Conservation (phyloP, 345 rosid species). For the Syzygium jambos region DNA sequence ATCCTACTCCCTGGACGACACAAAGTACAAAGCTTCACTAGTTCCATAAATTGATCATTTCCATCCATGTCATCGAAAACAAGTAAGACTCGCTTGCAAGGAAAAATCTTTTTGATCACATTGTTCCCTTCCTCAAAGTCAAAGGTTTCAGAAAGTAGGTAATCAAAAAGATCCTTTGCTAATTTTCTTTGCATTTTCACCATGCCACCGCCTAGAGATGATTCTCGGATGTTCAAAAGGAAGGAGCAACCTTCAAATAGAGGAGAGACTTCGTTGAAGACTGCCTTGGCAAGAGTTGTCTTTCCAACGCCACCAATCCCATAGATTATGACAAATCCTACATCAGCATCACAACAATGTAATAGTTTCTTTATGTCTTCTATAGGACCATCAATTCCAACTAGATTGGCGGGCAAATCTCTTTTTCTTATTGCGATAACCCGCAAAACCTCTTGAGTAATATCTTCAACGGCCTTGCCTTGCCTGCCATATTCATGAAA, state of each 20-base stretch:
- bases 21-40: neutral
- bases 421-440: neutral
- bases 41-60: neutral
- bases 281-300: neutral
- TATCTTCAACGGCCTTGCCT: neutral
- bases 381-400: neutral
- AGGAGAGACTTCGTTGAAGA: neutral
- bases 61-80: neutral
- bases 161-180: neutral
- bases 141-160: neutral
- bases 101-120: neutral
- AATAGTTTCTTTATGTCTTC: too few relatives aligned
- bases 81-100: neutral
- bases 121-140: neutral
- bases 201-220: neutral
- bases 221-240: neutral
- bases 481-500: neutral
- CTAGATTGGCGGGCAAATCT: neutral
- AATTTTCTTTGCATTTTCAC: neutral
- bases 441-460: fast-evolving
- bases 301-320: neutral
- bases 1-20: neutral
- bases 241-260: neutral
- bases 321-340: neutral
- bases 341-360: neutral